Conservation (phyloP, 768 basidiomycete species). For the Mycena crocata region DNA sequence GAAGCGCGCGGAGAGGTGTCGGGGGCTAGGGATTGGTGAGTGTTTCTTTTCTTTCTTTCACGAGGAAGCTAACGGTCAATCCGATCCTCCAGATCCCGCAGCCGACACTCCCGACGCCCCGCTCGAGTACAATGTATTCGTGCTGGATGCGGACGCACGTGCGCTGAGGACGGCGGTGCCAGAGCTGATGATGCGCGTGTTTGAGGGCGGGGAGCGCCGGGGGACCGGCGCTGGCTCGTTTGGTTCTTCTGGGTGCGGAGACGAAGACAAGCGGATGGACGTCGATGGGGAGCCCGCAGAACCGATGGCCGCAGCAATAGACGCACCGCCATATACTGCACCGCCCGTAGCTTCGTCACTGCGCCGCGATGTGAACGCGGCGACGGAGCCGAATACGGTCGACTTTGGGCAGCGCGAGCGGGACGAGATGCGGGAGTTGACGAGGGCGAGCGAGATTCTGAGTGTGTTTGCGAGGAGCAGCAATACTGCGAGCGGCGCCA, state of each 20-base stretch:
- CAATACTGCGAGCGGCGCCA: too few relatives aligned
- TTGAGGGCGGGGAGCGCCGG: constrained; percentile 45
- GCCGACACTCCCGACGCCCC: constrained; percentile 46
- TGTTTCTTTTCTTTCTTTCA: background rate
- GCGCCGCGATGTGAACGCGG: constrained; percentile 13
- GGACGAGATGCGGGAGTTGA: constrained; percentile 92
- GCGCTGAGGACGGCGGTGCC: constrained; percentile 57
- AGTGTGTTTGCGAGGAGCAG: constrained; percentile 38
- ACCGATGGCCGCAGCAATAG: constrained; percentile 9
- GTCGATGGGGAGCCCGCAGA: constrained; percentile 17
- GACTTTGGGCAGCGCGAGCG: constrained; percentile 87
- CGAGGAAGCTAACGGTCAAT: background rate
- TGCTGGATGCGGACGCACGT: constrained; percentile 69
- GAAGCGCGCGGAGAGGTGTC: constrained; percentile 63
- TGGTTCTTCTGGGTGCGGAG: background rate
- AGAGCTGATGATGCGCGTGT: constrained; percentile 65
- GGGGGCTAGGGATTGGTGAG: constrained; percentile 23
- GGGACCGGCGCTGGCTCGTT: constrained; percentile 10
- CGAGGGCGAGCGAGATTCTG: constrained; percentile 84
- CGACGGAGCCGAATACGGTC: constrained; percentile 67
- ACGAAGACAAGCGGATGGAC: constrained; percentile 9
- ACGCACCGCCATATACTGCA: constrained; percentile 8
- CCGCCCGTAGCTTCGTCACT: constrained; percentile 21
- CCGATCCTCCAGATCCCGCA: background rate
- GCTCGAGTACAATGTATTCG: constrained; percentile 78